Evolutionary conservation across 1,139 yeast species (phyloP), one percentile per base, ranked within the genome.

Genomic region (Pichia sp.): DNA sequence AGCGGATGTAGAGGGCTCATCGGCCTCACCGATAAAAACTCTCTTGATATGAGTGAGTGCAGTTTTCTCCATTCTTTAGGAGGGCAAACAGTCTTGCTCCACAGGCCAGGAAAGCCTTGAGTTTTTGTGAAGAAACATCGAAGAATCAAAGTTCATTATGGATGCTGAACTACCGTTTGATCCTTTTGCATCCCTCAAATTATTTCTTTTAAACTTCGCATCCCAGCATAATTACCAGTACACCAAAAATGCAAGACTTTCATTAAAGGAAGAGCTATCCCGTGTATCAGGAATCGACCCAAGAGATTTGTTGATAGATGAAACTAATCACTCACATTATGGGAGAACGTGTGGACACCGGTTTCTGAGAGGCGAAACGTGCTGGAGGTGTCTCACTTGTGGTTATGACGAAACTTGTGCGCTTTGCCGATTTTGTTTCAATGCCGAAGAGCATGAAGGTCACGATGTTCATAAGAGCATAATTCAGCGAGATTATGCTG

Each of bases 371-470:
- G 96, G 96, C n/a, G 96, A 89, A 62, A 93, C 96, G 0, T 85
- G 90, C 3, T 87, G 86, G 64, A 73, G 95, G 44, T 89, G 96
- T 61, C 64, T 79, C 45, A 87, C 96, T 0, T 89, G 96, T 68
- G 93, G 90, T 0, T 76, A 78, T 50, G 96, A 88, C 64, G 96
- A 87, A 49, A 84, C 95, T 0, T 87, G 96, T 69, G 96, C 93
- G 0, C 70, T 93, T 25, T 93, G 99, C 65, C 78, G 84, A 8
- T 74, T 78, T 58, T 93, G 99, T 65, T 93, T 75, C 68, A 80
- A 82, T 52, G 82, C 83, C 2, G 82, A 80, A 4, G 75, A 77
- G 53, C 99, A 93, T 68, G 66, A 68, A 34, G 95, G 83, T 48
- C 99, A 93, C 66, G 80, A 83, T 44, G 85, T 87, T 13, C 82